Evolutionary conservation across 768 basidiomycete species (phyloP), one percentile per base, ranked within the genome.

Genomic region (Rubroboletus satanas): DNA sequence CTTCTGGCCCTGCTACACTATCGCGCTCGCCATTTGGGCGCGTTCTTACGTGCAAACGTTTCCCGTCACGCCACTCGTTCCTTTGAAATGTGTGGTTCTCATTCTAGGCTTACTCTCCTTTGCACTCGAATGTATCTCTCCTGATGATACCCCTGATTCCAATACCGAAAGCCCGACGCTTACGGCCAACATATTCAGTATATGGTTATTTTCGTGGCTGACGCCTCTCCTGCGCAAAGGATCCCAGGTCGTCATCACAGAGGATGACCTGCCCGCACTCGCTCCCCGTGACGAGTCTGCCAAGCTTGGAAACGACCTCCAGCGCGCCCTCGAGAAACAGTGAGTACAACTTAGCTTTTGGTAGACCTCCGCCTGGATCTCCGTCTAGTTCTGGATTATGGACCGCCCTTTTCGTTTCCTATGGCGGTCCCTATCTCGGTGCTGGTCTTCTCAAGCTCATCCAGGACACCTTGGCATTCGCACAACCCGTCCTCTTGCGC

Each of bases 201-300:
- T 81, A 37, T 92, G 87, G 81, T 85, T 84, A 1, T 98, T 98
- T 66, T 73, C 76, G 0, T 98, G 93, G 93, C 81, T 98, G 76
- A 91, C 90, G 1, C 80, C 80, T 0, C 79, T 93, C 17, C 80
- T 94, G 83, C 77, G 74, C 61, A 85, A 85, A 63, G 89, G 89
- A 31, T 77, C 79, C 0, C 67, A 72, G 6, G 72, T 81, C 50
- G 84, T 80, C 66, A 85, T 98, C 54, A 88, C 87, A 1, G 93
- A 96, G 67, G 80, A 87, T 29, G 96, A 98, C 64, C 79, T 98
- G 23, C 93, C 93, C 41, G 79, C 84, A 0, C 75, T 97, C 26
- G 73, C 83, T 26, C 74, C 84, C 0, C 64, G 72, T 9, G 91
- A 97, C 63, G 83, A 87, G 60, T 85, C 92, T 0, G 77, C 78